Evolutionary conservation across 306 rosid species (phyloP), one percentile per base, ranked within the genome.

Genomic region (Amphicarpaea edgeworthii): DNA sequence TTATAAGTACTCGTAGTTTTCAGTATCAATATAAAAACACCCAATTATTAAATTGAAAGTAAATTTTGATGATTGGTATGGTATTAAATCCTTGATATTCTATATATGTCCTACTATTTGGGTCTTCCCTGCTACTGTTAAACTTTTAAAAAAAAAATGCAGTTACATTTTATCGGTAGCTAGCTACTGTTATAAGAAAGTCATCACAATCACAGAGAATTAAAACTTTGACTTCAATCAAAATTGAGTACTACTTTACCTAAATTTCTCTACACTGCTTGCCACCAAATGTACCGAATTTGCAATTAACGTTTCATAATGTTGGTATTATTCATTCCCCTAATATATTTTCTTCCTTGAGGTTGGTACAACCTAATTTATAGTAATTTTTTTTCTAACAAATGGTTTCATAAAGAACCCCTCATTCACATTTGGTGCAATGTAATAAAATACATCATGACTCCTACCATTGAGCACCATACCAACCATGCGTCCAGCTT

Each of bases 401-500:
- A 70, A 32, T 32, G 20, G 62, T 20, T 70, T 32, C 75, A 30
- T 32, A 20, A 50, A 70, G 32, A 50, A 16, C 12, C 43, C 26
- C 37, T 16, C 21, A 40, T 30, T 11, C 34, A 70, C 14, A 10
- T 34, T 19, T 19, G 49, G 20, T 53, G 64, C 49, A 15, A 37
- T 70, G 76, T 32, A 70, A 38, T 71, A 71, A 62, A 37, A 63
- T 63, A 38, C 30, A 73, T 43, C 38, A 15, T 32, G 49, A 40
- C 40, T 55, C 21, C 37, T 19, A 1, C 66, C 37, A 45, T 46
- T 43, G 28, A 20, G 51, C 55, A 58, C 76, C 40, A 79, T 43
- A 58, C 76, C 58, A 79, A 50, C 21, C 55, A 61, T 50, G 72
- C 23, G 20, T 70, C 55, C 49, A 60, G 1, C 66, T 59, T 70